phyloP scores from a whole-genome alignment of 2,329 filamentous ascomycete genomes.

The Fusarium mexicanum region DNA sequence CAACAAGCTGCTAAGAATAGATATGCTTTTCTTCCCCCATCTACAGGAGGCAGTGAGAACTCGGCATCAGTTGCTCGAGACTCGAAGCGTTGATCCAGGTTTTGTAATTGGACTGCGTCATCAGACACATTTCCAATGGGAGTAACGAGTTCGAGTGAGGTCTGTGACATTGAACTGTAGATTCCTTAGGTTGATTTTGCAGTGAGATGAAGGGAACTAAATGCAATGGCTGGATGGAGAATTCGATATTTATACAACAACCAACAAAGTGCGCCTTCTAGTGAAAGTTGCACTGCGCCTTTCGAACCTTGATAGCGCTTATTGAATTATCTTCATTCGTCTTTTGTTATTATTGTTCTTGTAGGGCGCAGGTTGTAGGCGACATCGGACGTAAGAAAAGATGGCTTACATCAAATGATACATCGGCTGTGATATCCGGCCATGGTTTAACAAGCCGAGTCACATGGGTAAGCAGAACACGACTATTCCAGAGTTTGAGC shows the following conservation, averaged over 20 bases:
- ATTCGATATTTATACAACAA: background rate
- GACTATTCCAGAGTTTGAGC: background rate
- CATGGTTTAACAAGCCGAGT: background rate
- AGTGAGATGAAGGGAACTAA: background rate
- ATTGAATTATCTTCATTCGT: background rate
- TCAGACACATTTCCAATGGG: background rate
- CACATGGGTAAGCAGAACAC: background rate
- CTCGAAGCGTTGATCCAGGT: background rate
- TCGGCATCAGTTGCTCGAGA: constrained; percentile 13
- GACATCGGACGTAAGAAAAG: constrained; percentile 3
- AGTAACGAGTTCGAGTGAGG: background rate
- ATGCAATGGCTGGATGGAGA: background rate
- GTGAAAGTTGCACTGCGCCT: background rate
- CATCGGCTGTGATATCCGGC: background rate
- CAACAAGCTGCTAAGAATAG: constrained; percentile 42
- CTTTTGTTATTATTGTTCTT: background rate
- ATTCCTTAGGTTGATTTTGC: background rate
- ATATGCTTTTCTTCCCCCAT: constrained; percentile 51
- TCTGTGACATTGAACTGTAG: background rate
- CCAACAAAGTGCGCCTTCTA: background rate
- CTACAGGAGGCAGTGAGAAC: constrained; percentile 47
- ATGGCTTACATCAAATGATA: background rate
- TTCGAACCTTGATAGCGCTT: background rate
- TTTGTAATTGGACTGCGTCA: background rate
- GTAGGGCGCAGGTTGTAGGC: constrained; percentile 10